A percentile compares a stretch with the other conserved stretches of the same genome.
Evolutionary conservation across 1,284 basidiomycete genomes (phyloP).

Genomic region (Trichosporon coremiiforme): DNA sequence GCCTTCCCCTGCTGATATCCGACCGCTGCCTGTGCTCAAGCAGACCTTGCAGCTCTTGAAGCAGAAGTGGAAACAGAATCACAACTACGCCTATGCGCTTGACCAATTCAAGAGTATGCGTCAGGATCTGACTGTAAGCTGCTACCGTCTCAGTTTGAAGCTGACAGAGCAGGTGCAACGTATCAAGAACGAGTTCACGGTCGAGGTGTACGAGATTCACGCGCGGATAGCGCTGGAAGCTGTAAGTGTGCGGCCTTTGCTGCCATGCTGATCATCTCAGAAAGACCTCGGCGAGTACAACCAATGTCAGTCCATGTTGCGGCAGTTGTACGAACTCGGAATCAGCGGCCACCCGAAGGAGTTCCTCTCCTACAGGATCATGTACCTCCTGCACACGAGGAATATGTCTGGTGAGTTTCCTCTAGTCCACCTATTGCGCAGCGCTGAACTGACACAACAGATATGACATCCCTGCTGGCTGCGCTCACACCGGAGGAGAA

Average conservation of each 20-base stretch:
- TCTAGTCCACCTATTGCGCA: constrained; percentile 14
- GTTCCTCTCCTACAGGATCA: constrained; percentile 95
- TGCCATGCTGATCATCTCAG: constrained; percentile 57
- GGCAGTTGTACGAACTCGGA: constrained; percentile 87
- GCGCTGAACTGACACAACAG: constrained; percentile 57
- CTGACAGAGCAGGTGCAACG: constrained; percentile 82
- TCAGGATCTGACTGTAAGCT: constrained; percentile 92
- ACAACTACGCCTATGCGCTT: constrained; percentile 85
- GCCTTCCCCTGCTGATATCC: constrained; percentile 90
- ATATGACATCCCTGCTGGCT: constrained; percentile 93
- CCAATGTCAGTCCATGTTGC: constrained; percentile 91
- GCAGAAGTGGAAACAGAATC: constrained; percentile 80
- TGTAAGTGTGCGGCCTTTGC: constrained; percentile 60
- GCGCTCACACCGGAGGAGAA: constrained; percentile 91
- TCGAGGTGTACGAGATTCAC: constrained; percentile 97
- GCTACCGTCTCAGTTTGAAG: too few species aligned
- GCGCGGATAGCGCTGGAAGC: constrained; percentile 94
- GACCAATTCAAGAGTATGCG: constrained; percentile 98
- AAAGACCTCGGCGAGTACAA: constrained; percentile 99
- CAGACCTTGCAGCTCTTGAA: constrained; percentile 86
- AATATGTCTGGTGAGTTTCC: constrained; percentile 83
- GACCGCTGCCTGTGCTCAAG: constrained; percentile 81
- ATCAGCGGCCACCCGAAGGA: constrained; percentile 89
- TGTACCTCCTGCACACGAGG: constrained; percentile 91
- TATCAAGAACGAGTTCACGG: constrained; percentile 98